phyloP scores from a whole-genome alignment of 371 early-diverging fungal species.

The Syncephalis plumigaleata region DNA sequence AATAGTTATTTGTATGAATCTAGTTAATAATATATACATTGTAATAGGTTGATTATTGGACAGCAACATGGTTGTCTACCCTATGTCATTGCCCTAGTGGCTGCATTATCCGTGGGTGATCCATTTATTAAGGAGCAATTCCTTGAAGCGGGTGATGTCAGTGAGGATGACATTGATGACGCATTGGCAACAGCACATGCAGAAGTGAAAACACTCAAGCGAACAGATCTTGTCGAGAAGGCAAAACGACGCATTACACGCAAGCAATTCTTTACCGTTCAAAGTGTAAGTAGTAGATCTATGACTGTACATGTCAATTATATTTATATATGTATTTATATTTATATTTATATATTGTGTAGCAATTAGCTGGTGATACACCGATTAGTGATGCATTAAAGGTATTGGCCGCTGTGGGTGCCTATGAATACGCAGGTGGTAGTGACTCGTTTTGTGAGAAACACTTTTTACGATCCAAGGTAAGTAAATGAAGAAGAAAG shows the following conservation, averaged over 20 bases:
- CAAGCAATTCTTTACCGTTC: slow-evolving; percentile 5
- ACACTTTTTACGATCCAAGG: slow-evolving; percentile 71
- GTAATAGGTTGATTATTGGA: slow-evolving; percentile 65
- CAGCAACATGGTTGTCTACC: slow-evolving; percentile 65
- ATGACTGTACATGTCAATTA: slow-evolving; percentile 16
- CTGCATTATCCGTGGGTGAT: slow-evolving; percentile 83
- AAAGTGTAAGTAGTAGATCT: slow-evolving; percentile 25
- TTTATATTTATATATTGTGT: background rate
- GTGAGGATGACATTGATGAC: slow-evolving; percentile 22
- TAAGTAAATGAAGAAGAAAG: too few relatives aligned
- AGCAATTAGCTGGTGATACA: slow-evolving; percentile 44
- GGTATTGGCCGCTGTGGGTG: slow-evolving; percentile 71
- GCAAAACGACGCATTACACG: slow-evolving; percentile 17
- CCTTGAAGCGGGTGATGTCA: slow-evolving; percentile 22
- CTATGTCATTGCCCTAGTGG: slow-evolving; percentile 76
- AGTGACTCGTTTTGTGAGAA: slow-evolving; percentile 50
- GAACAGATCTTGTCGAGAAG: slow-evolving; percentile 17
- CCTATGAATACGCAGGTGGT: slow-evolving; percentile 68
- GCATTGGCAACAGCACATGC: slow-evolving; percentile 3
- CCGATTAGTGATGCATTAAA: slow-evolving; percentile 72
- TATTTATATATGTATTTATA: slow-evolving; percentile 1
- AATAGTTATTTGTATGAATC: too few relatives aligned
- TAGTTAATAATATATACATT: too few relatives aligned
- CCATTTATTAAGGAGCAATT: slow-evolving; percentile 56
- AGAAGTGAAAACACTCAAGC: slow-evolving; percentile 5